phyloP scores from a whole-genome alignment of 768 basidiomycete species.

The Boletus rubroflammeus region DNA sequence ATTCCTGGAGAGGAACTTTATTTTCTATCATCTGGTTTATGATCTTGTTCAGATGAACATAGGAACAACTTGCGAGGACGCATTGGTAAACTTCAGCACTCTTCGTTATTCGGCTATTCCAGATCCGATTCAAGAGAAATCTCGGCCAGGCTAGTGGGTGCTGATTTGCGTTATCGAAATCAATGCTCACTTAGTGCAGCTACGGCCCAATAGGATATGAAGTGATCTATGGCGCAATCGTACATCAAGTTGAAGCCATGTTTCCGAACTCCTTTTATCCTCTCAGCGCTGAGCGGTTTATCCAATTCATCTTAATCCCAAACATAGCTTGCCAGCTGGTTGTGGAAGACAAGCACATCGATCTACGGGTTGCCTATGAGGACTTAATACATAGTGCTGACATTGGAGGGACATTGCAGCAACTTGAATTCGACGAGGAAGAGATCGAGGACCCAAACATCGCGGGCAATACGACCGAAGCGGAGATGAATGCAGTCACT shows the following conservation, averaged over 20 bases:
- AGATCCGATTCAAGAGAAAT: too few species aligned
- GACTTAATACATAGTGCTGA: not conserved
- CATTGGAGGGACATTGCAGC: not conserved
- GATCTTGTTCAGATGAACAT: not conserved
- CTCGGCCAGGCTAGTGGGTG: too few species aligned
- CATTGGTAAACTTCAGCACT: not conserved
- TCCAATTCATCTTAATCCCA: not conserved
- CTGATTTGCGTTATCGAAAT: too few species aligned
- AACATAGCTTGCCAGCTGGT: not conserved
- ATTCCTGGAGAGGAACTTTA: not conserved
- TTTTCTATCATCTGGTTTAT: not conserved
- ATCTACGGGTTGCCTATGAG: not conserved
- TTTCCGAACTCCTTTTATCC: not conserved
- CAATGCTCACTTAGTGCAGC: too few species aligned
- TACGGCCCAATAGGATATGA: not conserved
- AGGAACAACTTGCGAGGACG: not conserved
- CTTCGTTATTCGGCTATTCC: too few species aligned
- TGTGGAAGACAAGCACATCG: not conserved
- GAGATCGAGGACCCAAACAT: too few species aligned
- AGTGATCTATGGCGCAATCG: not conserved
- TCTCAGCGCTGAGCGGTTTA: not conserved
- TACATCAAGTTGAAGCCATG: not conserved
- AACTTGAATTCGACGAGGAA: not conserved
- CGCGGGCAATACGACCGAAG: too few species aligned
- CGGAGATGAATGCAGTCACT: too few species aligned